Conservation (phyloP, 2,329 filamentous ascomycete species). For the Clathrospora elynae region DNA sequence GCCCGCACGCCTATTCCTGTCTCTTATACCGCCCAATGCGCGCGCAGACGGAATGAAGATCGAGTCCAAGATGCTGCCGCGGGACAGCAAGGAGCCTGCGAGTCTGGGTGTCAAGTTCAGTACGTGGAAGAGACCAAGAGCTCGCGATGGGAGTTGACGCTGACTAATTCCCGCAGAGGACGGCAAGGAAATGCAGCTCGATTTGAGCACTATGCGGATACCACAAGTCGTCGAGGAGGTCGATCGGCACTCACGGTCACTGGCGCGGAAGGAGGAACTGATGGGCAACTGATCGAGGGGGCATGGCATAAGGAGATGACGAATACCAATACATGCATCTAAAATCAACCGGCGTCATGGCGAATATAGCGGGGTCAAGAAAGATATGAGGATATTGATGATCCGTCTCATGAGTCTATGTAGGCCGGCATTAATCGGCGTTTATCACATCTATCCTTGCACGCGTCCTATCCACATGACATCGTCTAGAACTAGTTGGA, state of each 20-base stretch:
- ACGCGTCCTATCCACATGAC: not conserved
- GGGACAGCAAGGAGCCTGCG: slow-evolving; percentile 69
- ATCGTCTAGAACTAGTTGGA: slow-evolving; percentile 14
- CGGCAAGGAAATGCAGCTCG: slow-evolving; percentile 84
- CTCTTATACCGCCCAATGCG: slow-evolving; percentile 79
- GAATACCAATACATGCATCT: slow-evolving; percentile 6
- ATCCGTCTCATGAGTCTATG: slow-evolving; percentile 28
- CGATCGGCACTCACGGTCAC: slow-evolving; percentile 80
- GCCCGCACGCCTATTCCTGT: slow-evolving; percentile 85
- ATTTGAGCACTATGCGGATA: slow-evolving; percentile 80
- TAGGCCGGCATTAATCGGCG: slow-evolving; percentile 17
- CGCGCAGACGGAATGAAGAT: slow-evolving; percentile 75
- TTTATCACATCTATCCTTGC: slow-evolving; percentile 9
- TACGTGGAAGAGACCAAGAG: slow-evolving; percentile 50
- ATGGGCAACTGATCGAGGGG: slow-evolving; percentile 48
- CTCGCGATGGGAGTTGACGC: slow-evolving; percentile 1
- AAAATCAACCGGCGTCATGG: slow-evolving; percentile 36
- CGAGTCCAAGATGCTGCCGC: slow-evolving; percentile 74
- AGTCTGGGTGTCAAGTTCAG: slow-evolving; percentile 83
- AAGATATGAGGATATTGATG: slow-evolving; percentile 9
- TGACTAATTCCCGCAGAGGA: slow-evolving; percentile 67
- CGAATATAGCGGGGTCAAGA: slow-evolving; percentile 11
- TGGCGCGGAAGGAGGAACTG: slow-evolving; percentile 84
- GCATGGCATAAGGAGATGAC: slow-evolving; percentile 1
- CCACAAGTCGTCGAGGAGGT: slow-evolving; percentile 87